phyloP scores from a whole-genome alignment of 2,329 filamentous ascomycete genomes.

The Talaromyces rugulosus region DNA sequence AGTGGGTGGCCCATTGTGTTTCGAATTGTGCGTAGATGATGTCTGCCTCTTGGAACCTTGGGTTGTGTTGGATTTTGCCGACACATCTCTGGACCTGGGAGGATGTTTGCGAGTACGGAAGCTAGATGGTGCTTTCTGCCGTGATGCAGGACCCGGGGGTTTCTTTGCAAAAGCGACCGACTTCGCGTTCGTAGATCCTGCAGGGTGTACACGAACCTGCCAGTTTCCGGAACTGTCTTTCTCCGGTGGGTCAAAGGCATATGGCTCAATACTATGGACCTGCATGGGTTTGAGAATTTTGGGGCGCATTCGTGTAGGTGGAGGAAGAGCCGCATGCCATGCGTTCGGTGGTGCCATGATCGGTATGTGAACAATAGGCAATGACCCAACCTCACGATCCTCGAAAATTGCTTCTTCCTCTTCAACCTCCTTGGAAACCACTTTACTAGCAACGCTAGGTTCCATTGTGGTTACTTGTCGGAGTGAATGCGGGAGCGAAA shows the following conservation, averaged over 20 bases:
- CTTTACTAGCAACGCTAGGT: constrained; percentile 41
- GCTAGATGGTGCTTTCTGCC: constrained; percentile 24
- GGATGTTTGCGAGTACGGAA: constrained; percentile 27
- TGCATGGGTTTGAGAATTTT: constrained; percentile 54
- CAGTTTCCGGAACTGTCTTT: constrained; percentile 32
- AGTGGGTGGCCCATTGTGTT: constrained; percentile 17
- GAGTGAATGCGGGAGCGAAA: constrained; percentile 57
- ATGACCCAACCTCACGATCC: constrained; percentile 73
- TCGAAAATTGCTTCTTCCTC: constrained; percentile 79
- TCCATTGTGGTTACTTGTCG: constrained; percentile 29
- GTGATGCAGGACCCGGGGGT: constrained; percentile 17
- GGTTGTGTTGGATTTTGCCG: constrained; percentile 15
- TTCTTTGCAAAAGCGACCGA: constrained; percentile 37
- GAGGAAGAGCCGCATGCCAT: constrained; percentile 54
- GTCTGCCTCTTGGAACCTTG: constrained; percentile 23
- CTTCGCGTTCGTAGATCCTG: constrained; percentile 43
- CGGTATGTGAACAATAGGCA: constrained; percentile 68
- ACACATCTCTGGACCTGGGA: constrained; percentile 27
- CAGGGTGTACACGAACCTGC: constrained; percentile 44
- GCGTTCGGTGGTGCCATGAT: constrained; percentile 57
- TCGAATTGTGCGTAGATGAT: constrained; percentile 18
- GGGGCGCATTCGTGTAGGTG: constrained; percentile 31
- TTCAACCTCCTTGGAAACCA: constrained; percentile 64
- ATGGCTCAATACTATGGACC: constrained; percentile 44
- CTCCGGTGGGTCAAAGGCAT: constrained; percentile 37